Percentiles rank a stretch among this genome's conserved stretches.
Conservation (phyloP, 192 early-diverging fungal genomes). For the Coemansia sp. region DNA sequence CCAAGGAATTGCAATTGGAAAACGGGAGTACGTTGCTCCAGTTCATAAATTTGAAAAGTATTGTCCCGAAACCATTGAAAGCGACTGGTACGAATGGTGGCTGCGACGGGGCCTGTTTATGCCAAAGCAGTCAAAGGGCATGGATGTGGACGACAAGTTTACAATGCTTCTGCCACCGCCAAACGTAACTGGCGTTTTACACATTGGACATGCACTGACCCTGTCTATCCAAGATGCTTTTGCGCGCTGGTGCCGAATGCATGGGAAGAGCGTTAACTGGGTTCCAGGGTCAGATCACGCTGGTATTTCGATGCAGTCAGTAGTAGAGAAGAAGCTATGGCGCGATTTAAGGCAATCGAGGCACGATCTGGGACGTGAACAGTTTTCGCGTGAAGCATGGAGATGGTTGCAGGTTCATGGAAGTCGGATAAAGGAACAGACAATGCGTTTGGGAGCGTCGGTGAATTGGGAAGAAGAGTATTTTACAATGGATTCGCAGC, state of each 20-base stretch:
- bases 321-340: conserved; percentile 85
- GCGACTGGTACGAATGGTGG: conserved; percentile 98
- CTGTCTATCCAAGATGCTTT: conserved; percentile 81
- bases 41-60: conserved; percentile 48
- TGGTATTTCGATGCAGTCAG: conserved; percentile 94
- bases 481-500: conserved; percentile 88
- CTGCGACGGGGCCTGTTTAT: conserved; percentile 68
- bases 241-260: conserved; percentile 83
- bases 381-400: conserved; percentile 82
- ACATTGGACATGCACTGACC: conserved; percentile 92
- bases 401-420: conserved; percentile 82
- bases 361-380: conserved; percentile 84
- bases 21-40: conserved; percentile 28
- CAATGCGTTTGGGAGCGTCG: conserved; percentile 78
- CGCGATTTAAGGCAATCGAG: conserved; percentile 57
- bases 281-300: conserved; percentile 98
- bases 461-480: conserved; percentile 81
- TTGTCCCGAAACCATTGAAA: conserved; percentile 63
- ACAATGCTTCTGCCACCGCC: conserved; percentile 93
- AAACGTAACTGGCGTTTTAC: conserved; percentile 94
- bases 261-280: conserved; percentile 85
- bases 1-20: background rate
- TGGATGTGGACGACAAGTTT: conserved; percentile 49
- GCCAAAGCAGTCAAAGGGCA: conserved; percentile 30
- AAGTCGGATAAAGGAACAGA: conserved; percentile 78